phyloP scores from a whole-genome alignment of 2,329 filamentous ascomycete species.

The Ophiocordyceps camponoti-floridani region DNA sequence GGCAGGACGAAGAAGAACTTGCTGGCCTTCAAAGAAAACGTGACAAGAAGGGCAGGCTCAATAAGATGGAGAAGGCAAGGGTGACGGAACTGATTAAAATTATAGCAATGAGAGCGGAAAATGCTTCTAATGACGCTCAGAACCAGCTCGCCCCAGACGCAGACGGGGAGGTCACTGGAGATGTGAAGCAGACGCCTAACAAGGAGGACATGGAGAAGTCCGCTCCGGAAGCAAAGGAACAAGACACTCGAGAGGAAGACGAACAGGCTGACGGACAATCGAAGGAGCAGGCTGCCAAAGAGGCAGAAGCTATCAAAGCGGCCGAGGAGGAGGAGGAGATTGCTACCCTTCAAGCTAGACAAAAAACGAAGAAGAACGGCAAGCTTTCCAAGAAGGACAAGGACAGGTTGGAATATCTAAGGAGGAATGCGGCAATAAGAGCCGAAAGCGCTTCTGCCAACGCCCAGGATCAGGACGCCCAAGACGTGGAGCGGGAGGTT shows the following conservation, averaged over 20 bases:
- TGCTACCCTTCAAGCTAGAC: neutral
- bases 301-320: conserved; percentile 3
- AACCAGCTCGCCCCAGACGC: too few species aligned
- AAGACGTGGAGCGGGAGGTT: too few species aligned
- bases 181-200: too few species aligned
- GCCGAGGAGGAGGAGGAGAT: conserved; percentile 4
- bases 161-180: too few species aligned
- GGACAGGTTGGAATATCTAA: neutral
- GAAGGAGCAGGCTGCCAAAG: neutral
- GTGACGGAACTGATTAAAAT: conserved; percentile 18
- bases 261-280: conserved; percentile 14
- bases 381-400: neutral
- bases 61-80: conserved; percentile 27
- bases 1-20: conserved; percentile 19
- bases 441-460: too few species aligned
- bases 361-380: neutral
- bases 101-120: conserved; percentile 14
- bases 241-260: conserved; percentile 16
- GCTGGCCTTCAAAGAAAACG: conserved; percentile 27
- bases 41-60: conserved; percentile 26
- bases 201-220: conserved; percentile 8
- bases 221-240: conserved; percentile 19
- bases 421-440: neutral
- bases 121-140: too few species aligned
- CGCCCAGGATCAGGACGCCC: too few species aligned